Evolutionary conservation across 306 rosid species (phyloP).

Genomic region (Echinosophora koreensis): DNA sequence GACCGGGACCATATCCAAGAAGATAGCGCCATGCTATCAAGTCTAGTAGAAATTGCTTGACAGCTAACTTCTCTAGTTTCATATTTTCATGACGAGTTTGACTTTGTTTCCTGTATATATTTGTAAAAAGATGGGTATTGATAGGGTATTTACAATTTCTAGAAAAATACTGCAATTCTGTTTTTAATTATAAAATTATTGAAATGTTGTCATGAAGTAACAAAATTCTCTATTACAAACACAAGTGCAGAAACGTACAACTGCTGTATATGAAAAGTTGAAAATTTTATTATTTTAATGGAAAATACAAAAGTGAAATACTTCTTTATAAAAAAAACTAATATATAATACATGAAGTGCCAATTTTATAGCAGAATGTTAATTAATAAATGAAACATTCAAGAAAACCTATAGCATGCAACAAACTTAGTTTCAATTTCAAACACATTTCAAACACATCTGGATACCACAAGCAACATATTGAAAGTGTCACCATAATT

Average conservation of each 20-base stretch:
- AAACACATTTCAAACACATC: neutral
- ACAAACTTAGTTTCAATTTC: neutral
- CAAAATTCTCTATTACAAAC: neutral
- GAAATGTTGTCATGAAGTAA: neutral
- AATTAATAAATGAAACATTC: slow-evolving; percentile 8
- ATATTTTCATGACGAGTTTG: neutral
- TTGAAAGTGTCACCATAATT: neutral
- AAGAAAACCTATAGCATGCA: slow-evolving; percentile 20
- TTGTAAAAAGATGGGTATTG: neutral
- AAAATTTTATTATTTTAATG: neutral
- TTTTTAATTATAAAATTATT: neutral
- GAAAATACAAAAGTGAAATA: neutral
- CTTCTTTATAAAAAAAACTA: neutral
- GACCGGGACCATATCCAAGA: neutral
- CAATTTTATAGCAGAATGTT: slow-evolving; percentile 8
- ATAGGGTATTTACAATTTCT: neutral
- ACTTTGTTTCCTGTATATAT: neutral
- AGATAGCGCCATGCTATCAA: neutral
- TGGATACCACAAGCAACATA: slow-evolving; percentile 24
- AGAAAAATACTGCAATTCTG: neutral
- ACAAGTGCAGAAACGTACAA: neutral
- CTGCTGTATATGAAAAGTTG: neutral
- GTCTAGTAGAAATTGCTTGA: neutral
- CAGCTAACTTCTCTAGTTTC: neutral
- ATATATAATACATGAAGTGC: slow-evolving; percentile 12